Base-by-base conservation (phyloP, 208 protist species). In the Vickermania spadyakhi region DNA sequence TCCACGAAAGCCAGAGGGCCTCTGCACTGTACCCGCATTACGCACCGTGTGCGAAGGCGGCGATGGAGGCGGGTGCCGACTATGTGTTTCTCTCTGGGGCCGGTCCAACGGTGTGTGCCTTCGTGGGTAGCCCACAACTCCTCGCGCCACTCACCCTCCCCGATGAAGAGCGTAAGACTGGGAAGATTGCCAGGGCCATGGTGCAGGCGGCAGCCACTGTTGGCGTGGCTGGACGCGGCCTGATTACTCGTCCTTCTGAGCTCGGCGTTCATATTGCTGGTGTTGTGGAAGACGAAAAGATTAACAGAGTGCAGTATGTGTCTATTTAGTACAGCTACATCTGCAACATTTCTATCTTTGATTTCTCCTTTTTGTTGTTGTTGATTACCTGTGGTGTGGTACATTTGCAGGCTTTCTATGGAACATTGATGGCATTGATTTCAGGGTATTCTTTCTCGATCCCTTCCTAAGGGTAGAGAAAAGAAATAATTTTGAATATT, bases 1-100 rank as follows among this genome's bases (percentile, higher is more conserved):
- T 98, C 14, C 92, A 96, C 60, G 88, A 98, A 67, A 75, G 64
- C 60, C 78, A 92, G 61, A 82, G 92, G 21, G 75, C 75, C 21
- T 56, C 56, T 27, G 68, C 68, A 21, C 72, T 94, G 13, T 94
- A 90, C 66, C 81, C 83, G 18, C 82, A 94, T 66, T 92, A 86
- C 73, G 70, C 65, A 36, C 60, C 72, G n/a, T 89, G 78, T 56
- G 75, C 75, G 13, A 58, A 75, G 27, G 84, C 83, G 2, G 82
- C 88, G 5, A 72, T 64, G 23, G 72, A 57, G 53, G 78, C 79
- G 0, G 88, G 84, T 2, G 88, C 82, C 0, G 70, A 74, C n/a
- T 87, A 89, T 63, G 72, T 73, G 21, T 94, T 94, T 60, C 70
- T 92, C 29, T 91, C 82, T 1, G 82, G 82, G 14, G 84, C 88